These are phyloP conservation scores for Leersia perrieri DNA, from an alignment of 176 grass and related monocot species.

Conservation along the genomic window DNA sequence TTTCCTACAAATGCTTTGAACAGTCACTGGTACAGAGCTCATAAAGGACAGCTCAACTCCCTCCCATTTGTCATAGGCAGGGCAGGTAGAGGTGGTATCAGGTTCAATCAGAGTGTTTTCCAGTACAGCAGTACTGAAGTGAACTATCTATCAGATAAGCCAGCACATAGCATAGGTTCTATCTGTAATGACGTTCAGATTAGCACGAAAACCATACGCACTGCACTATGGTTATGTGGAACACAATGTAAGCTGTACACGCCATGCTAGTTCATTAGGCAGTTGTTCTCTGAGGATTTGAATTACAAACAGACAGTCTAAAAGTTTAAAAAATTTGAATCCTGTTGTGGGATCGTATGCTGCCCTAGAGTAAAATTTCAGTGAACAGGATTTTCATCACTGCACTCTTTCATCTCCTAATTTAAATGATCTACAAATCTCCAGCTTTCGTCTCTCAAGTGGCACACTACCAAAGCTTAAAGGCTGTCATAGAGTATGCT, in stretches of 20 bases:
- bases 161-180: background rate
- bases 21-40: background rate
- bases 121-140: background rate
- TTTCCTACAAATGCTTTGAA: background rate
- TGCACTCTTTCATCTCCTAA: background rate
- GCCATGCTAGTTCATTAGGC: background rate
- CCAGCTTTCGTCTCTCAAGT: background rate
- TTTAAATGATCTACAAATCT: background rate
- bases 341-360: background rate
- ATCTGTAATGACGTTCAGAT: background rate
- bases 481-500: background rate
- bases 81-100: background rate
- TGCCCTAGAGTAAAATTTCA: background rate
- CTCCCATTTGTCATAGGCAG: background rate
- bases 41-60: background rate
- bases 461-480: background rate
- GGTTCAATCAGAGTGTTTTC: background rate
- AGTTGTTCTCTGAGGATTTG: background rate
- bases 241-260: background rate
- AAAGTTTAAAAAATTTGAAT: conserved; percentile 17
- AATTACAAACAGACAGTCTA: conserved; percentile 23
- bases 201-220: background rate
- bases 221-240: background rate
- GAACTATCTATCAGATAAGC: background rate
- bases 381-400: background rate